Conservation (phyloP, 1,284 basidiomycete genomes). For the Schizophyllum amplum region DNA sequence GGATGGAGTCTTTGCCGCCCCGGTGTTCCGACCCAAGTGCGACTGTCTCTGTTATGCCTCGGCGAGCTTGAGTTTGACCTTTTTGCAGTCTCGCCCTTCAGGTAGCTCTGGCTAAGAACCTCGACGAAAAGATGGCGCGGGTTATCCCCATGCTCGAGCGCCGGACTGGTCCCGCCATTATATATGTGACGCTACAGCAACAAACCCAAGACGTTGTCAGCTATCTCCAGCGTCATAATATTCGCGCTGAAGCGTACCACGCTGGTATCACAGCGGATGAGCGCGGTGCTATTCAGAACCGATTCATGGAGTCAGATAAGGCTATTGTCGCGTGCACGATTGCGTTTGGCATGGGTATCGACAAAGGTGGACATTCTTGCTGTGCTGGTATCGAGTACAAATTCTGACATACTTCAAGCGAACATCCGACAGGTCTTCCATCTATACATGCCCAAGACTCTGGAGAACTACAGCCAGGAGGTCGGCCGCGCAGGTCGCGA, state of each 20-base stretch:
- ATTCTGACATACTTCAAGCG: slow-evolving; percentile 20
- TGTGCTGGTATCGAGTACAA: slow-evolving; percentile 5
- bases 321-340: slow-evolving; percentile 64
- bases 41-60: not conserved
- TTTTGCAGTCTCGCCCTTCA: slow-evolving; percentile 45
- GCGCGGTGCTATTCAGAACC: slow-evolving; percentile 45
- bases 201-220: slow-evolving; percentile 57
- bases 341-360: slow-evolving; percentile 69
- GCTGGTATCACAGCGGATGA: slow-evolving; percentile 55
- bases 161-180: slow-evolving; percentile 46
- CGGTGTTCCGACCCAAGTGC: slow-evolving; percentile 35
- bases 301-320: slow-evolving; percentile 57
- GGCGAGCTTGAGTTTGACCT: not conserved
- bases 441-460: slow-evolving; percentile 56
- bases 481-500: slow-evolving; percentile 73
- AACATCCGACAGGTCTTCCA: slow-evolving; percentile 48
- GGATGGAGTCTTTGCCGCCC: slow-evolving; percentile 32
- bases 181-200: slow-evolving; percentile 63
- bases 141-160: slow-evolving; percentile 38
- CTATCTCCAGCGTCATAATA: slow-evolving; percentile 34
- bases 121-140: slow-evolving; percentile 31
- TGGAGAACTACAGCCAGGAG: slow-evolving; percentile 68
- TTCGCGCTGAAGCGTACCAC: slow-evolving; percentile 58
- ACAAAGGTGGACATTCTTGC: slow-evolving; percentile 37
- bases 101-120: slow-evolving; percentile 38